Conservation (phyloP, 192 early-diverging fungal species). For the Globomyces pollinis-pini region DNA sequence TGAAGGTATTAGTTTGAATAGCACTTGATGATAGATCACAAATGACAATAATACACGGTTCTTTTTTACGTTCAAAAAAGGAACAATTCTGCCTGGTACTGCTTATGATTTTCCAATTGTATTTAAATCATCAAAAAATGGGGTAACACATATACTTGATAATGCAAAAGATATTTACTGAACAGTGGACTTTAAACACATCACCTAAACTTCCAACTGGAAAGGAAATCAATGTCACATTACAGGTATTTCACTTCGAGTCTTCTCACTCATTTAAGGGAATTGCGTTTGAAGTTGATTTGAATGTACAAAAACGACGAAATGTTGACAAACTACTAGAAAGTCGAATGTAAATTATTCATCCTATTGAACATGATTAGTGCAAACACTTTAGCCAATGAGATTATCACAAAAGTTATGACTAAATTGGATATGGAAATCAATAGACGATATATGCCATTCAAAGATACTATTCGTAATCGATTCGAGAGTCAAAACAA, state of each 20-base stretch:
- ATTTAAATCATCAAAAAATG: conserved; percentile 36
- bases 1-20: conserved; percentile 18
- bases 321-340: conserved; percentile 3
- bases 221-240: conserved; percentile 10
- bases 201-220: background rate
- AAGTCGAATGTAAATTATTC: background rate
- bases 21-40: conserved; percentile 13
- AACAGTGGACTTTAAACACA: conserved; percentile 30
- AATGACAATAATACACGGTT: conserved; percentile 34
- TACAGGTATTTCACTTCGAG: conserved; percentile 25
- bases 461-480: background rate
- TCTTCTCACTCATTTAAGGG: too few species aligned
- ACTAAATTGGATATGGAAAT: background rate
- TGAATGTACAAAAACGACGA: conserved; percentile 14
- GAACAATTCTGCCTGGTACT: conserved; percentile 39
- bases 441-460: background rate
- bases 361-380: background rate
- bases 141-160: too few species aligned
- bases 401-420: background rate
- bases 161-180: too few species aligned
- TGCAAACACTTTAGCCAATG: background rate
- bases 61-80: conserved; percentile 36
- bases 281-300: conserved; percentile 38
- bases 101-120: conserved; percentile 44
- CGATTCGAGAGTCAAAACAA: conserved; percentile 3